Conservation (phyloP, 768 basidiomycete species). For the Gyrodon lividus region DNA sequence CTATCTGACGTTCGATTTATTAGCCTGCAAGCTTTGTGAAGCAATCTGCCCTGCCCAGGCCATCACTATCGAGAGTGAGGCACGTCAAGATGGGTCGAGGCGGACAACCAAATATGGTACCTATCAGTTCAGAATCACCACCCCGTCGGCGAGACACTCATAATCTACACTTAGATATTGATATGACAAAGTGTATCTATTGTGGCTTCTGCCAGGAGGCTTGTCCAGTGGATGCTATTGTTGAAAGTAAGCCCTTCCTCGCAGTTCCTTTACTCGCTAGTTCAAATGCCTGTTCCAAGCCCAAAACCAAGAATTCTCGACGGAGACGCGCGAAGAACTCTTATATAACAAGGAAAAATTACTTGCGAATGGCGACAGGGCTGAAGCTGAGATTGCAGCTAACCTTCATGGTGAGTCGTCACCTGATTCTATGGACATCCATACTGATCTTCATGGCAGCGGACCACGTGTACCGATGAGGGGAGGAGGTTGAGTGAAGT, state of each 20-base stretch:
- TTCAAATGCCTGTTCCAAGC: constrained; percentile 45
- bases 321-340: constrained; percentile 96
- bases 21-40: constrained; percentile 98
- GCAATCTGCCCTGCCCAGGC: constrained; percentile 99
- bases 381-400: constrained; percentile 97
- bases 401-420: constrained; percentile 70
- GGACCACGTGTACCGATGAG: constrained; percentile 84
- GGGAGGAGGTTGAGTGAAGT: constrained; percentile 3
- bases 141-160: background rate
- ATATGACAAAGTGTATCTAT: constrained; percentile 99
- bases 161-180: constrained; percentile 65
- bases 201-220: constrained; percentile 99
- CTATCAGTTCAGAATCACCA: constrained; percentile 19
- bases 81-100: constrained; percentile 91
- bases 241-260: constrained; percentile 74
- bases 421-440: constrained; percentile 12
- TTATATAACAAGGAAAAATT: constrained; percentile 99
- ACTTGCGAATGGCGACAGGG: constrained; percentile 91
- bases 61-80: constrained; percentile 98
- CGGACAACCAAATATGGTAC: constrained; percentile 96
- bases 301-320: constrained; percentile 96
- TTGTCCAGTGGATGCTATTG: constrained; percentile 98
- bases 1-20: constrained; percentile 6
- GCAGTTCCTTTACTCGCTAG: constrained; percentile 4
- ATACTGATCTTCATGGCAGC: constrained; percentile 44